Evolutionary conservation across 805 yeast genomes (phyloP).

Genomic region (Sugiyamaella floridensis): DNA sequence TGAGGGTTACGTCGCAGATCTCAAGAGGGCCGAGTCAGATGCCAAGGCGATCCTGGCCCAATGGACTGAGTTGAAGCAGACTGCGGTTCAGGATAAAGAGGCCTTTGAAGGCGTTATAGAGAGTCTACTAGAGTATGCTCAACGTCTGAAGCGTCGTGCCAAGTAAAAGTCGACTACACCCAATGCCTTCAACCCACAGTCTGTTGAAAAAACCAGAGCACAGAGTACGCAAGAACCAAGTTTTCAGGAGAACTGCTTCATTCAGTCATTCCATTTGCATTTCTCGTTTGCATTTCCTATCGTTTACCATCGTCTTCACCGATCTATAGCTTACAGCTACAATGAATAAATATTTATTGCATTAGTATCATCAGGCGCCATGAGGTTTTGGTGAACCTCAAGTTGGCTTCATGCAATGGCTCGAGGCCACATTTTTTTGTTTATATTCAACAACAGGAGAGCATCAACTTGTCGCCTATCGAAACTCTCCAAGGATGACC

Average conservation of each 20-base stretch:
- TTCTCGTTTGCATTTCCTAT: not conserved
- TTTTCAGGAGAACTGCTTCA: too few relatives aligned
- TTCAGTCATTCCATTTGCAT: not conserved
- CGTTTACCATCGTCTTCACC: not conserved
- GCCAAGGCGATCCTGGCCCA: constrained; percentile 38
- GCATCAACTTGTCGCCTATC: not conserved
- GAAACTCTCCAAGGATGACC: constrained; percentile 34
- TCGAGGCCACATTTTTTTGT: too few relatives aligned
- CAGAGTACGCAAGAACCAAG: too few relatives aligned
- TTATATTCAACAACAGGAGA: too few relatives aligned
- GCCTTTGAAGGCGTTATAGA: constrained; percentile 85
- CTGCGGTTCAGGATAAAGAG: constrained; percentile 55
- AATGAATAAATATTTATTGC: not conserved
- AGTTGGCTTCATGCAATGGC: not conserved
- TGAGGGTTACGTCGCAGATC: constrained; percentile 30
- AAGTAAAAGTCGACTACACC: too few relatives aligned
- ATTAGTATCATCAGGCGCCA: too few relatives aligned
- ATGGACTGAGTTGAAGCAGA: constrained; percentile 48
- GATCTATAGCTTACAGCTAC: not conserved
- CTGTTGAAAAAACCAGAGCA: not conserved
- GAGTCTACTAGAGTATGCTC: constrained; percentile 84
- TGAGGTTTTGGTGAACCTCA: too few relatives aligned
- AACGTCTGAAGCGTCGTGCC: constrained; percentile 46
- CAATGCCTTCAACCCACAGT: too few relatives aligned
- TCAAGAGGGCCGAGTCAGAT: constrained; percentile 31